A percentile compares a stretch with the other conserved stretches of the same genome.
These are phyloP conservation scores for Poa annua DNA, from an alignment of 176 grass and related monocot species.

Conservation along the genomic window DNA sequence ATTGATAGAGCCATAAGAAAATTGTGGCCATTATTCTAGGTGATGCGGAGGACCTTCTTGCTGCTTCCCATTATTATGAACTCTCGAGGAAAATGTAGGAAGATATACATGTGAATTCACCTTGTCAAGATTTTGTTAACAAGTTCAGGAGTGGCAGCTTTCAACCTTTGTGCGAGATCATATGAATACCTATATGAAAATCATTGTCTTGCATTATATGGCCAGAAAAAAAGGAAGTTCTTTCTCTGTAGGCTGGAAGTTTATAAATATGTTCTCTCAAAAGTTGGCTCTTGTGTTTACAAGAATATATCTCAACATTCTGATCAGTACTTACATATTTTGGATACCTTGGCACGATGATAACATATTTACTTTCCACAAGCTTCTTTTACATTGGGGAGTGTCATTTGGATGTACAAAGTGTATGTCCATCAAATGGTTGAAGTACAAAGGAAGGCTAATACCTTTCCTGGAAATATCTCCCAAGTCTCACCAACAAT, in stretches of 20 bases:
- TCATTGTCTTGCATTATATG: not conserved
- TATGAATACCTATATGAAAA: not conserved
- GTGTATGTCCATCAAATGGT: slow-evolving; percentile 32
- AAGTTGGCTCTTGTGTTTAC: not conserved
- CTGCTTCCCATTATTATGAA: not conserved
- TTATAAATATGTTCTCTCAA: too few relatives aligned
- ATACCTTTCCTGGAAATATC: slow-evolving; percentile 20
- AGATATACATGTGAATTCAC: not conserved
- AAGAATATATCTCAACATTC: not conserved
- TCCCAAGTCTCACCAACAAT: slow-evolving; percentile 45
- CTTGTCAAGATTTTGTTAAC: not conserved
- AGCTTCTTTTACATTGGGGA: slow-evolving; percentile 26
- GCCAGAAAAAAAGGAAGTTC: not conserved
- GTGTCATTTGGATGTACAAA: slow-evolving; percentile 32
- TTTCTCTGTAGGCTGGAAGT: not conserved
- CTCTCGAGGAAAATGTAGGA: not conserved
- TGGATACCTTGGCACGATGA: not conserved
- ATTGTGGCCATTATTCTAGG: not conserved
- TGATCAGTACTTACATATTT: slow-evolving; percentile 26
- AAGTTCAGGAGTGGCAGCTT: not conserved
- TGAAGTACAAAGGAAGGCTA: slow-evolving; percentile 25
- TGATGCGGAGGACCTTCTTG: not conserved
- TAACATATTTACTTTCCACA: slow-evolving; percentile 33
- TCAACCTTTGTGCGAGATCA: not conserved
- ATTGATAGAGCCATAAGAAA: not conserved